Conservation (phyloP, 2,329 filamentous ascomycete species). For the Aspergillus nomiae region DNA sequence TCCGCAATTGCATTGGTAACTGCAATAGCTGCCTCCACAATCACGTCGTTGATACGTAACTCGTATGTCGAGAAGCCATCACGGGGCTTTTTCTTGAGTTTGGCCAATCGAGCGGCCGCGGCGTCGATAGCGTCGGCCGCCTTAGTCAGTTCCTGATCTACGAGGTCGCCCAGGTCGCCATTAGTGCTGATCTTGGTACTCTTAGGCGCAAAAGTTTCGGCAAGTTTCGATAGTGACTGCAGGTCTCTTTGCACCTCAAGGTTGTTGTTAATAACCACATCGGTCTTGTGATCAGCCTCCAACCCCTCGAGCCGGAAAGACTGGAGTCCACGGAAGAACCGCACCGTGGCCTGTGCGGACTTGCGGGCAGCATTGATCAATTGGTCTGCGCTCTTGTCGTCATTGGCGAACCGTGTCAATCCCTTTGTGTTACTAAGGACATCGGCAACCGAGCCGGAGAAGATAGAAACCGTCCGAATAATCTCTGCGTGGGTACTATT, state of each 20-base stretch:
- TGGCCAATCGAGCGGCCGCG: conserved; percentile 83
- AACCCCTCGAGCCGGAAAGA: conserved; percentile 92
- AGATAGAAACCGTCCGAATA: conserved; percentile 88
- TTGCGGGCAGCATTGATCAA: conserved; percentile 80
- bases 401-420: conserved; percentile 85
- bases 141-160: conserved; percentile 88
- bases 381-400: conserved; percentile 91
- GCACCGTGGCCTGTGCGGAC: conserved; percentile 82
- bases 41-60: conserved; percentile 91
- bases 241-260: conserved; percentile 93
- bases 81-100: conserved; percentile 93
- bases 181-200: conserved; percentile 75
- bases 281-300: conserved; percentile 88
- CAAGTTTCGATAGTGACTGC: conserved; percentile 89
- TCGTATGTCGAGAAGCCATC: conserved; percentile 96
- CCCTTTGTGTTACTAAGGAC: conserved; percentile 97
- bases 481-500: conserved; percentile 87
- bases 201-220: conserved; percentile 87
- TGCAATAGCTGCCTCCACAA: conserved; percentile 87
- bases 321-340: conserved; percentile 92
- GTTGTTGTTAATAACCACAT: conserved; percentile 96
- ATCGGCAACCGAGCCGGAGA: conserved; percentile 87
- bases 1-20: conserved; percentile 93
- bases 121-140: conserved; percentile 94
- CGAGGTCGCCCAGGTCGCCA: conserved; percentile 88